Evolutionary conservation across 176 grass and related monocot genomes (phyloP), one percentile per base, ranked within the genome.

Genomic region (Dendrocalamus sinicus): DNA sequence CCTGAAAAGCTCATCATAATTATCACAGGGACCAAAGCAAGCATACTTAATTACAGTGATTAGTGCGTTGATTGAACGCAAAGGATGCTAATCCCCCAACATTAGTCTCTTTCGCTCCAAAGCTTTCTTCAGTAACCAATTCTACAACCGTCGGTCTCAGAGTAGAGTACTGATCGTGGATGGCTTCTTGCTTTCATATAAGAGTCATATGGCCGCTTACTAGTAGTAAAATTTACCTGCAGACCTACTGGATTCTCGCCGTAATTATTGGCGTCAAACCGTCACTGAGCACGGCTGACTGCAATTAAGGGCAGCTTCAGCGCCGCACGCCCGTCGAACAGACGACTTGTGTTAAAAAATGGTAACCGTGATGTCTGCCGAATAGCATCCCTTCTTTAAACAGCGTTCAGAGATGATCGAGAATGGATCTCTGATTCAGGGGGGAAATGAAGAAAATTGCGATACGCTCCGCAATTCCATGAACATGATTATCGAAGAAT

Each of bases 241-340:
- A 3, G 47, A 22, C 55, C 51, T 51, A 73, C 84, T 68, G 80
- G 80, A 87, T 87, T 83, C 80, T 37, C 80, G 68, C 51, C 80
- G 75, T 55, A 51, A 84, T 87, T 83, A 62, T 22, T 43, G 84
- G 80, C 41, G 67, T 51, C 54, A 69, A 87, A 52, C 3, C 61
- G 60, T 57, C 37, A 23, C 12, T 51, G 78, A 79, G 19, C 80
- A 80, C 37, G 26, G 72, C 73, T 83, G 79, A 83, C 79, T 67
- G 50, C 58, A 84, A 60, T 83, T 83, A 83, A 83, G 43, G 23
- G 75, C 62, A 82, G 28, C 74, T 66, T 81, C 47, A 19, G 4
- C 11, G 81, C 17, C 28, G 68, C 54, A 30, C 41, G 57, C 72
- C 19, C 20, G 43, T 66, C 45, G 74, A 67, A 41, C 60, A 79